Percentiles rank a stretch among this genome's conserved stretches.
These are phyloP conservation scores for Debaryomyces tyrocola DNA, from an alignment of 805 yeast species.

Conservation along the genomic window DNA sequence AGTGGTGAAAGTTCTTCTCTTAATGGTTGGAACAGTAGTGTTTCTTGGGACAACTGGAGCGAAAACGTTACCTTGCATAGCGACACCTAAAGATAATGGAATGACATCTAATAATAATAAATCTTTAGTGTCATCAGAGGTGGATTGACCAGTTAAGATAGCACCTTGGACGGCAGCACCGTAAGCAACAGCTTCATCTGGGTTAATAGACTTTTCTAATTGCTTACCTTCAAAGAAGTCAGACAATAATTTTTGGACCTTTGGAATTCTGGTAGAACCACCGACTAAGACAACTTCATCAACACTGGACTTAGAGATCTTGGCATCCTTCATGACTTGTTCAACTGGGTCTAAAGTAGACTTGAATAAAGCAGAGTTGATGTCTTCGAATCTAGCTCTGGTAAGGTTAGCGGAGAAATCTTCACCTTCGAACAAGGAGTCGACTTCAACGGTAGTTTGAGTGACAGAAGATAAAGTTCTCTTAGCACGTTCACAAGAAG, in stretches of 20 bases:
- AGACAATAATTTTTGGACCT: conserved; percentile 50
- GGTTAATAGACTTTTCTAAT: conserved; percentile 50
- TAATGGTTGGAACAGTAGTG: conserved; percentile 52
- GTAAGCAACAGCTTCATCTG: conserved; percentile 53
- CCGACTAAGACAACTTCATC: conserved; percentile 52
- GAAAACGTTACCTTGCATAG: conserved; percentile 51
- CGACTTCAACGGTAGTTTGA: conserved; percentile 51
- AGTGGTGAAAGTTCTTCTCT: conserved; percentile 53
- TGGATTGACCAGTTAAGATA: conserved; percentile 50
- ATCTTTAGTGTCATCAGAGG: conserved; percentile 50
- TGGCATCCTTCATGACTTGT: conserved; percentile 49
- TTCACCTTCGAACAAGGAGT: conserved; percentile 50
- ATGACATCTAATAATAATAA: conserved; percentile 51
- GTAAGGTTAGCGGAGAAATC: conserved; percentile 50
- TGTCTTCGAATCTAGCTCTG: conserved; percentile 53
- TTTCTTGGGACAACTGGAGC: conserved; percentile 54
- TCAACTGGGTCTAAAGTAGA: conserved; percentile 52
- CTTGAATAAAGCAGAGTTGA: conserved; percentile 50
- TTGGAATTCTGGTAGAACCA: conserved; percentile 55
- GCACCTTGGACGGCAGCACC: conserved; percentile 55
- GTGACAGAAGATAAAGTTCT: conserved; percentile 51
- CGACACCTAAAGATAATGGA: conserved; percentile 52
- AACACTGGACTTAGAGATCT: conserved; percentile 39
- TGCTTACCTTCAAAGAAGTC: conserved; percentile 52
- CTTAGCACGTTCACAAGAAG: conserved; percentile 54